Evolutionary conservation across 1,284 basidiomycete genomes (phyloP).

Genomic region (Cutaneotrichosporon sp.): DNA sequence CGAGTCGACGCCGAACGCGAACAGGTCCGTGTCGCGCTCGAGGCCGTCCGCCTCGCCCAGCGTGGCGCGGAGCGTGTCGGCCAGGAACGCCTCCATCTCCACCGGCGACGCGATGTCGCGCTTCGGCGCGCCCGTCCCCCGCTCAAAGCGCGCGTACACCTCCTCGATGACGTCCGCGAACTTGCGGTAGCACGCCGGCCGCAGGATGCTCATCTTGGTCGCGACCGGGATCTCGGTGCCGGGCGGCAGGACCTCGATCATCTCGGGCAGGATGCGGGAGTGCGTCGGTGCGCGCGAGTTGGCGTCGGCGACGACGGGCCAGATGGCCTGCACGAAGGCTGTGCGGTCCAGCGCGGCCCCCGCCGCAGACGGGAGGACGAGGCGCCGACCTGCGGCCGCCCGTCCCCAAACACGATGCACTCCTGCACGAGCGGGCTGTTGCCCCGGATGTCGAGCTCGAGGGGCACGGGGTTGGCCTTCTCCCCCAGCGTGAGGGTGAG

Average conservation of each 20-base stretch:
- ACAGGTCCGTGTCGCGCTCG: constrained; percentile 38
- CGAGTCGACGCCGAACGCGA: constrained; percentile 60
- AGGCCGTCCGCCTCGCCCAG: constrained; percentile 47
- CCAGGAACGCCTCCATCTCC: constrained; percentile 55
- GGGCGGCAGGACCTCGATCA: constrained; percentile 58
- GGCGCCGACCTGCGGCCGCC: constrained; percentile 60
- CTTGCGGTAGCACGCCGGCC: constrained; percentile 57
- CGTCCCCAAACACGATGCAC: constrained; percentile 64
- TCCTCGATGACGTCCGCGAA: constrained; percentile 60
- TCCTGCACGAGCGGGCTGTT: constrained; percentile 56
- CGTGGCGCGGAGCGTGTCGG: constrained; percentile 48
- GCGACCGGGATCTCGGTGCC: constrained; percentile 50
- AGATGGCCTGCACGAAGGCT: constrained; percentile 53
- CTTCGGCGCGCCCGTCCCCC: constrained; percentile 53
- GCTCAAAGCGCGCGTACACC: constrained; percentile 59
- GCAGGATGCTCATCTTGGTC: constrained; percentile 52
- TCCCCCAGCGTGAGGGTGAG: constrained; percentile 57
- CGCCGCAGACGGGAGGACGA: constrained; percentile 61
- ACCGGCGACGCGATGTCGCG: constrained; percentile 31
- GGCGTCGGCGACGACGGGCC: constrained; percentile 59
- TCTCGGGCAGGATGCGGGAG: constrained; percentile 59
- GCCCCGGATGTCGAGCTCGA: constrained; percentile 51
- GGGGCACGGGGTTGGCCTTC: constrained; percentile 61
- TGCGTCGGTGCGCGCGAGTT: constrained; percentile 61
- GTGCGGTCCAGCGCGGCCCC: constrained; percentile 55